Base-by-base conservation (phyloP, 2,329 filamentous ascomycete species). In the Aureobasidium sp. region DNA sequence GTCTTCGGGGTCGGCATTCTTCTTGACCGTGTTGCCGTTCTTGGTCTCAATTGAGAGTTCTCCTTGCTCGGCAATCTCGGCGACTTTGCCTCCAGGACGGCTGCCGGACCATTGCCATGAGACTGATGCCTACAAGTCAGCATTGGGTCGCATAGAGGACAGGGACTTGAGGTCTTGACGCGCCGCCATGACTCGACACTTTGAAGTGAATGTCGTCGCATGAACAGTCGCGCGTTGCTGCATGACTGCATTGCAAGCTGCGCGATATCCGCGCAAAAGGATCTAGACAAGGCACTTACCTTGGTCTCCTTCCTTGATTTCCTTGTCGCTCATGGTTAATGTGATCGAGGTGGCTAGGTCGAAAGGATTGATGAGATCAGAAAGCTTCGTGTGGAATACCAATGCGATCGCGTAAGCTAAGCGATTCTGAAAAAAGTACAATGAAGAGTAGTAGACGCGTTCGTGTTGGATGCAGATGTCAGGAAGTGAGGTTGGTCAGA, bases 1-100 rank as follows among this genome's bases (percentile, higher is more conserved):
- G 65, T 87, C 84, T 22, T 79, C 78, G 31, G 81, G 79, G 29
- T 82, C 79, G 56, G 83, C 85, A 42, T 83, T 84, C 75, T 84
- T 86, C 74, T 82, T 84, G 71, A 87, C 82, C 31, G 80, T 84
- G 71, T 87, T 88, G 67, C 85, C 84, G 56, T 76, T 77, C 69
- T 87, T 81, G 47, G 84, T 83, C 68, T 82, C 78, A 68, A 87
- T 84, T 55, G 82, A 78, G 57, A 87, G 74, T 68, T 85, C 80
- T 72, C 84, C 85, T 41, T 84, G 74, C 34, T 80, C 78, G 72
- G 84, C 80, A 64, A 76, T 78, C 74, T 82, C 82, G 65, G 78
- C 78, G 61, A 84, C 84, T 48, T 78, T 82, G 63, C 85, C 86
- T 57, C 77, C 76, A 1, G 85, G 84, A 25, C 79, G 74, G 62